Percentiles rank a stretch among this genome's conserved stretches.
Conservation (phyloP, 352 stramenopile species). For the Vaucheria bursata region DNA sequence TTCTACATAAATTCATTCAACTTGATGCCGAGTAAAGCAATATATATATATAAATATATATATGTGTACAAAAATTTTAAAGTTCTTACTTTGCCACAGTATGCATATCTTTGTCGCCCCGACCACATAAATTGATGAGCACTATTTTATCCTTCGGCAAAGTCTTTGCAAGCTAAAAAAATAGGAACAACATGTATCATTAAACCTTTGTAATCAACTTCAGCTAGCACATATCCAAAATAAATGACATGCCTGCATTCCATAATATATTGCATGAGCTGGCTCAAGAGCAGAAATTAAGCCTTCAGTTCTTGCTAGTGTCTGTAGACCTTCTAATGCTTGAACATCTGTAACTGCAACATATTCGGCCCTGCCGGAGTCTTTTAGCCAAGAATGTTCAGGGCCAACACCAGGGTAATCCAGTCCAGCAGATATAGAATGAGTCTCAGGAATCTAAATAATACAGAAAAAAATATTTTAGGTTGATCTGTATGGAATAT, state of each 20-base stretch:
- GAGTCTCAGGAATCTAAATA: conserved; percentile 84
- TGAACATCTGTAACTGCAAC: conserved; percentile 89
- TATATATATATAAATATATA: too few species aligned
- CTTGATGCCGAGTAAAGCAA: too few species aligned
- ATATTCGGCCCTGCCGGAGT: conserved; percentile 85
- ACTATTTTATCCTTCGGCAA: conserved; percentile 61
- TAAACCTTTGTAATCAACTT: too few species aligned
- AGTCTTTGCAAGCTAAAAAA: conserved; percentile 27
- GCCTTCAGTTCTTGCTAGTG: conserved; percentile 85
- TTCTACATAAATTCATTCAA: too few species aligned
- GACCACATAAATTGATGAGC: conserved; percentile 93
- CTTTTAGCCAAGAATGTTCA: conserved; percentile 93
- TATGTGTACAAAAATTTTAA: too few species aligned
- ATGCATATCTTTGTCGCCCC: conserved; percentile 98
- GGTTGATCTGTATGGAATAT: too few species aligned
- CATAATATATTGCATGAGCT: conserved; percentile 87
- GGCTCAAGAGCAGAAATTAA: conserved; percentile 96
- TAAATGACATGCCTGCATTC: conserved; percentile 80
- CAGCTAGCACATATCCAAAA: conserved; percentile 18
- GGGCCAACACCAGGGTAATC: conserved; percentile 95
- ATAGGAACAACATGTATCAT: too few species aligned
- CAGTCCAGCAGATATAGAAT: conserved; percentile 88
- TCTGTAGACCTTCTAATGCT: conserved; percentile 89
- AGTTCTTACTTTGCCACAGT: conserved; percentile 80
- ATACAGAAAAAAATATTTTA: too few species aligned